Base-by-base conservation (phyloP, 768 basidiomycete genomes). In the Kwoniella botswanensis region DNA sequence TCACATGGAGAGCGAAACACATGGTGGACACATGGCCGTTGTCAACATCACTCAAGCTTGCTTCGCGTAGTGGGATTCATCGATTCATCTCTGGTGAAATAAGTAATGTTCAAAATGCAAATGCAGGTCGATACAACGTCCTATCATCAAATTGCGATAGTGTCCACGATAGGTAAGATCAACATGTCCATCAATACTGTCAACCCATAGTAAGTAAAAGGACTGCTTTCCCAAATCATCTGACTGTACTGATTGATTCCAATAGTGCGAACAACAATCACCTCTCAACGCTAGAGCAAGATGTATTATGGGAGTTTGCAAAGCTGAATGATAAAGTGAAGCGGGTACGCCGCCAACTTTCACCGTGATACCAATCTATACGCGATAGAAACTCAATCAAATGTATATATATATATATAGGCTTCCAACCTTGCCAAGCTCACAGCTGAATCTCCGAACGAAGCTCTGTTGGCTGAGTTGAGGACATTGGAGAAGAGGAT, bases 231-330 rank as follows among this genome's bases (percentile, higher is more conserved):
- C 35, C 1, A 35, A 35, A 3, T 35, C 43, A 35, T 41, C 68
- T 63, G 63, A 70, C 64, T 29, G 35, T 17, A 22, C 15, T n/a
- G 12, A 52, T 59, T 63, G 26, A 42, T 24, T 10, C 7, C 43
- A 9, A 9, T 66, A 83, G 82, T 77, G 88, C 89, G 64, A 87
- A 86, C 1, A 89, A 94, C 78, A 87, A 90, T 0, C 87, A 86
- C 72, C 85, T 95, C 24, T 88, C 90, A 1, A 77, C 86, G 2
- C 84, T 90, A 4, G 92, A 97, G 82, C 88, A 91, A 6, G 88
- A 92, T 46, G 89, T 94, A 0, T 88, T 97, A 46, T 94, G 93
- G 92, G 94, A 97, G 82, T 96, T 96, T 81, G 92, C 93, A 41
- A 93, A 93, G 76, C 86, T 96, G 18, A 89, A 91, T 0, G 88